Conservation (phyloP, 257 asterid genomes). For the Eucommia ulmoides region DNA sequence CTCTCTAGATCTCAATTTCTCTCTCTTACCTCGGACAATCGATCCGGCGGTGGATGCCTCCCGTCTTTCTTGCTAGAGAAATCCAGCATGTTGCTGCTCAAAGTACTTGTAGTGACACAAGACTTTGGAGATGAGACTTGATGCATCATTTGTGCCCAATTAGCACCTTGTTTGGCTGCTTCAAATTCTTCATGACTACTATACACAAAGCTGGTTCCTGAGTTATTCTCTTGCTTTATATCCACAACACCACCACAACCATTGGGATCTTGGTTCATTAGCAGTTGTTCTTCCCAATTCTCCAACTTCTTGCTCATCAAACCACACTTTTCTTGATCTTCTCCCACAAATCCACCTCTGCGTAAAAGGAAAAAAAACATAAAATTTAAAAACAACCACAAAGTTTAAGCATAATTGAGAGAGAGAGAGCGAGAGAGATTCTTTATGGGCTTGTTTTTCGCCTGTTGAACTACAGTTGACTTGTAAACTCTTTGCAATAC, state of each 20-base stretch:
- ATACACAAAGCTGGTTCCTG: conserved; percentile 7
- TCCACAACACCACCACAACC: conserved; percentile 7
- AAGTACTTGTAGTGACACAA: conserved; percentile 21
- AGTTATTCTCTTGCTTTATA: conserved; percentile 23
- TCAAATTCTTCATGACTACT: conserved; percentile 22
- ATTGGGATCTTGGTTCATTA: conserved; percentile 7
- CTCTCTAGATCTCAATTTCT: background rate
- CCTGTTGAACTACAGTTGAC: too few species aligned
- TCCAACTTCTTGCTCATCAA: conserved; percentile 26
- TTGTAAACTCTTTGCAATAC: too few species aligned
- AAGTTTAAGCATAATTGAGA: background rate
- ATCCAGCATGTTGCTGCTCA: conserved; percentile 41
- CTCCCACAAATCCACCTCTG: conserved; percentile 53
- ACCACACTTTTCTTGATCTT: conserved; percentile 29
- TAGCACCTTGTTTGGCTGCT: conserved; percentile 9
- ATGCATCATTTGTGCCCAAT: conserved; percentile 27
- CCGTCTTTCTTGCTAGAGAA: conserved; percentile 24
- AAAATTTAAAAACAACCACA: background rate
- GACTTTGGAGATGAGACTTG: conserved; percentile 48
- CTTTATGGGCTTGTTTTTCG: too few species aligned
- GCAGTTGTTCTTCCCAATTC: conserved; percentile 39
- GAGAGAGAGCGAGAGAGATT: conserved; percentile 4
- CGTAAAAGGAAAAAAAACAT: conserved; percentile 6
- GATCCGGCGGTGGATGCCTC: conserved; percentile 34
- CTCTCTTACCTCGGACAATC: conserved; percentile 38